phyloP scores from a whole-genome alignment of 164 flowering plant genomes.

The Taxillus chinensis region DNA sequence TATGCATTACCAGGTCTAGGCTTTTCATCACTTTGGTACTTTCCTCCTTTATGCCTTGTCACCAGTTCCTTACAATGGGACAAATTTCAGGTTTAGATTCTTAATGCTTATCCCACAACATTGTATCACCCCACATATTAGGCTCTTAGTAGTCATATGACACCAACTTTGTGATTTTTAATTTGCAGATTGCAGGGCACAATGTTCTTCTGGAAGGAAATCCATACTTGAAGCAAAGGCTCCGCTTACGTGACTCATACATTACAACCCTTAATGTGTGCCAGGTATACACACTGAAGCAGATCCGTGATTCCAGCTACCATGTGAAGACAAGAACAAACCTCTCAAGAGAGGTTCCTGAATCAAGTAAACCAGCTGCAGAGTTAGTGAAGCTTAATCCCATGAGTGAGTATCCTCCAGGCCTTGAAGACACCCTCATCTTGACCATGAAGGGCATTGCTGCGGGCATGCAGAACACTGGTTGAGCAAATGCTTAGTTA shows the following conservation, averaged over 20 bases:
- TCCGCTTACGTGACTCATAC: not conserved
- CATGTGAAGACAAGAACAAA: not conserved
- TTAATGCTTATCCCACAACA: too few species aligned
- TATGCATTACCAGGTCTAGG: too few species aligned
- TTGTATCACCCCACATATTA: too few species aligned
- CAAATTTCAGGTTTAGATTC: too few species aligned
- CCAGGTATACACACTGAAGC: constrained; percentile 1
- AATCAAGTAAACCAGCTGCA: not conserved
- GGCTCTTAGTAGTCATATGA: too few species aligned
- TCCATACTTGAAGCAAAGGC: constrained; percentile 1
- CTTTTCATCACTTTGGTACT: too few species aligned
- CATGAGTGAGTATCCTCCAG: not conserved
- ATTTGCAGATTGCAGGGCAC: constrained; percentile 1
- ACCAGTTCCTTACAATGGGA: too few species aligned
- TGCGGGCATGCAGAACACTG: constrained; percentile 2
- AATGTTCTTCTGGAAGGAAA: not conserved
- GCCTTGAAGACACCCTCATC: not conserved
- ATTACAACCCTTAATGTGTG: not conserved
- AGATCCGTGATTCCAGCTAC: not conserved
- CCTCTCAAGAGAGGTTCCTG: not conserved
- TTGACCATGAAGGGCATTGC: constrained; percentile 2
- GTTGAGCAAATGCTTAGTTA: not conserved
- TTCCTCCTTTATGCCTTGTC: too few species aligned
- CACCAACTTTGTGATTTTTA: too few species aligned
- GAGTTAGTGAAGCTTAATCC: constrained; percentile 1